phyloP scores from a whole-genome alignment of 1,139 yeast species.

The Pichia sp. region DNA sequence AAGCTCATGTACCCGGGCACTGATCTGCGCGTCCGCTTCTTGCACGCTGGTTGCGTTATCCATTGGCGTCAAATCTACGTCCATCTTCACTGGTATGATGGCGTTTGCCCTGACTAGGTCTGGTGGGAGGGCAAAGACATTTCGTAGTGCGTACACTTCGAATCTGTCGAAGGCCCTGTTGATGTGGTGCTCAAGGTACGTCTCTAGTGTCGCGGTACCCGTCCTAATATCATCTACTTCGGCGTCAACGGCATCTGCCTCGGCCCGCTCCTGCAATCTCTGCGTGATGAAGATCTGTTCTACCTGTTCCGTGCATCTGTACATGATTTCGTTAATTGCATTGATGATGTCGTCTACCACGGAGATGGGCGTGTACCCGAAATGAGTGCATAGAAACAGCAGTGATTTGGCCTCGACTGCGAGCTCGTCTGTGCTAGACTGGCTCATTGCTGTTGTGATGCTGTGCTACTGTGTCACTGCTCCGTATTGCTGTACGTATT shows the following conservation, averaged over 20 bases:
- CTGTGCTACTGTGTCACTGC: too few species aligned
- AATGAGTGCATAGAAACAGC: too few species aligned
- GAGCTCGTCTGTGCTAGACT: too few species aligned
- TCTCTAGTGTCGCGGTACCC: slow-evolving; percentile 79
- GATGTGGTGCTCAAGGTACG: slow-evolving; percentile 68
- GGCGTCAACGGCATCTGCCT: slow-evolving; percentile 2
- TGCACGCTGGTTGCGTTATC: too few species aligned
- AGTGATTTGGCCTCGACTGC: too few species aligned
- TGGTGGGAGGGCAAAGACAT: slow-evolving; percentile 63
- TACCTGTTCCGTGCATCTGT: slow-evolving; percentile 75
- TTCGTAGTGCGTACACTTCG: slow-evolving; percentile 75
- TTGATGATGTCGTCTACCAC: slow-evolving; percentile 84
- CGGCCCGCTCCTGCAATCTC: slow-evolving; percentile 24
- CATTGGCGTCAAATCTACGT: too few species aligned
- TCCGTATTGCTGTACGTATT: too few species aligned
- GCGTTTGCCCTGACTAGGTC: slow-evolving; percentile 64
- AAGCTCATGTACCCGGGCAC: too few species aligned
- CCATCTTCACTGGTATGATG: too few species aligned
- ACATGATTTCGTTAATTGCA: slow-evolving; percentile 79
- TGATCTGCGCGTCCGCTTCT: too few species aligned
- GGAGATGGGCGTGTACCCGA: slow-evolving; percentile 83
- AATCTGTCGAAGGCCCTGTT: slow-evolving; percentile 82
- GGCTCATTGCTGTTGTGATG: too few species aligned
- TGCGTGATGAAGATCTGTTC: slow-evolving; percentile 52
- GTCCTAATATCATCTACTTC: slow-evolving; percentile 47